Evolutionary conservation across 768 basidiomycete genomes (phyloP).

Genomic region (Tricholomella constricta): DNA sequence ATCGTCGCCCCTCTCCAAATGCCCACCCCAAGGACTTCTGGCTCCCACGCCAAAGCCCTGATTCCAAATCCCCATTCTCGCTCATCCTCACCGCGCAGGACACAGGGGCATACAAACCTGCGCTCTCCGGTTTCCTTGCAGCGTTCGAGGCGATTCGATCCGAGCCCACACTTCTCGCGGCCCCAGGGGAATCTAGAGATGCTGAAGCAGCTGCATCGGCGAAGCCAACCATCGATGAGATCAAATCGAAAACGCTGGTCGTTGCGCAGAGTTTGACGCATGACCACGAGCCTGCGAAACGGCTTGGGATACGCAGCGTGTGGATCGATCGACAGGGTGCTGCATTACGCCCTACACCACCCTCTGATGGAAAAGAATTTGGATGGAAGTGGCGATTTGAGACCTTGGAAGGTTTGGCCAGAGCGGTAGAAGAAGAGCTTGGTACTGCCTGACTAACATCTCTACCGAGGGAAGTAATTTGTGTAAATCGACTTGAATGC

Average conservation of each 20-base stretch:
- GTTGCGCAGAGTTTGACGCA: constrained; percentile 71
- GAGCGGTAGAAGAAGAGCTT: constrained; percentile 51
- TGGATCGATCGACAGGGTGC: constrained; percentile 67
- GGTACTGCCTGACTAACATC: not conserved
- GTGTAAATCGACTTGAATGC: too few relatives aligned
- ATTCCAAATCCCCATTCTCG: constrained; percentile 60
- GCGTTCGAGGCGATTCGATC: constrained; percentile 46
- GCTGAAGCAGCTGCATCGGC: constrained; percentile 15
- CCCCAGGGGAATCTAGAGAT: constrained; percentile 20
- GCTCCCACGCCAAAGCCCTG: constrained; percentile 43
- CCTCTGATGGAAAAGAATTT: constrained; percentile 28
- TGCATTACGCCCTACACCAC: constrained; percentile 36
- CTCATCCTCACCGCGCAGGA: constrained; percentile 73
- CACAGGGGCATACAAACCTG: constrained; percentile 73
- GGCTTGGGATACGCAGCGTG: constrained; percentile 56
- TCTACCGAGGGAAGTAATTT: too few relatives aligned
- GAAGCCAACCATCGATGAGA: constrained; percentile 24
- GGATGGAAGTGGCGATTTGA: constrained; percentile 57
- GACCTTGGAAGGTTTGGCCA: constrained; percentile 62
- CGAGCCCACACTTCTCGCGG: constrained; percentile 38
- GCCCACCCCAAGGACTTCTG: constrained; percentile 39
- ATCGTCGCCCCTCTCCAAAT: constrained; percentile 33
- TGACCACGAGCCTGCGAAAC: constrained; percentile 64
- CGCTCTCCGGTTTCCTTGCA: constrained; percentile 52
- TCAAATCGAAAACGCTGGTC: constrained; percentile 54